Evolutionary conservation across 2,329 filamentous ascomycete genomes (phyloP), one percentile per base, ranked within the genome.

Genomic region (Endothia cerciana): DNA sequence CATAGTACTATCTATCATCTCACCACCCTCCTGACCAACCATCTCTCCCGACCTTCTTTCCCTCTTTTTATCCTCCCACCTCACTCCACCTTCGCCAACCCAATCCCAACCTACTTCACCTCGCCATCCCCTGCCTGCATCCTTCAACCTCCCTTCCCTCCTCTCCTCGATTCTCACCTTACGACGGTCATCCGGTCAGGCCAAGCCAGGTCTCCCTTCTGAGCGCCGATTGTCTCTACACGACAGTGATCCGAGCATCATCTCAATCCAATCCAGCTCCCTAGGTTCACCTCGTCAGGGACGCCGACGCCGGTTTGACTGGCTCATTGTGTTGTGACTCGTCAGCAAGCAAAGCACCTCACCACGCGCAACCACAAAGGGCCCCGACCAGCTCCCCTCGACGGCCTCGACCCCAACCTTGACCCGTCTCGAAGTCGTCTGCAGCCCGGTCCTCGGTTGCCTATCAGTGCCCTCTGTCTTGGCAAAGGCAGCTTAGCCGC

Each of bases 31-130:
- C 28, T 30, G 8, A 36, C 53, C 53, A 56, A 33, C 55, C 68
- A 58, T 60, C n/a, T 68, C 66, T 60, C 53, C 65, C 68, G 64
- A 57, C 69, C 59, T 68, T 69, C 65, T 67, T 68, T 62, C 69
- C 49, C 63, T 68, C 61, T 65, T 61, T 70, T 68, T 65, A 25
- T 64, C 62, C 57, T 45, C 69, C 43, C 65, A 64, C 60, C 66
- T 69, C 67, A 51, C 55, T 58, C 62, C 56, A 59, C 62, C 41
- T 59, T 65, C 51, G 40, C 51, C 63, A 49, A 51, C 66, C 55
- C 47, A 33, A 56, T 30, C 63, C 49, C 43, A 58, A 40, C 43
- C 59, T 68, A 68, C 66, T 68, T 68, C 56, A 68, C 66, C 30
- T 65, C 63, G 56, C 56, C 58, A 45, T 38, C 56, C 56, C 66